Conservation (phyloP, 306 rosid species). For the Citrullus amarus region DNA sequence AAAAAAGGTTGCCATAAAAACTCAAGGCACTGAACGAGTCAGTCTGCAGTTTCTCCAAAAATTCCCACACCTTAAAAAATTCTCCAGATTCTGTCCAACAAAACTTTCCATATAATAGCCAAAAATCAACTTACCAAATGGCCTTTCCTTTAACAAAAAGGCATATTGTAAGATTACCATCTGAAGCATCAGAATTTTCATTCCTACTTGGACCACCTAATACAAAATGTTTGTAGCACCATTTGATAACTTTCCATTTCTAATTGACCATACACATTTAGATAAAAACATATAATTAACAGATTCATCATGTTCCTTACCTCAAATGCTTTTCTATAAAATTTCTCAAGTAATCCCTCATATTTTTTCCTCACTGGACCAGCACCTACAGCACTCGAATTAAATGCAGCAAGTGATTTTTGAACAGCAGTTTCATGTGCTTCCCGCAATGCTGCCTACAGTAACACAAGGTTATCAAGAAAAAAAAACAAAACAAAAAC, state of each 20-base stretch:
- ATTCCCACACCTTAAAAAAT: neutral
- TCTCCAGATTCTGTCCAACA: neutral
- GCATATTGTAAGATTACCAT: neutral
- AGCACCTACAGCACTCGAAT: conserved; percentile 70
- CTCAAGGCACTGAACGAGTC: neutral
- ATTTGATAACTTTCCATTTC: neutral
- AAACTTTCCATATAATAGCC: neutral
- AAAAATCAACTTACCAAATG: neutral
- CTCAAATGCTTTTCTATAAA: conserved; percentile 71
- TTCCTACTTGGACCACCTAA: neutral
- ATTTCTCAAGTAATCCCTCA: conserved; percentile 58
- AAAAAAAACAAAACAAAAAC: conserved; percentile 4
- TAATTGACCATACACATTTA: neutral
- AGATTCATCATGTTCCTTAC: conserved; percentile 21
- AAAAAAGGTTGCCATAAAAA: neutral
- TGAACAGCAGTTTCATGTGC: conserved; percentile 82
- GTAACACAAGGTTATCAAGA: neutral
- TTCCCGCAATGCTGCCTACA: conserved; percentile 75
- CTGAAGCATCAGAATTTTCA: neutral
- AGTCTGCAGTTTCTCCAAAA: neutral
- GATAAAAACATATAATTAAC: neutral
- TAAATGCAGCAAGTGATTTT: conserved; percentile 59
- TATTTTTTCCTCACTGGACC: conserved; percentile 80
- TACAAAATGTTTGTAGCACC: neutral
- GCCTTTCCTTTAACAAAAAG: neutral